These are phyloP conservation scores for Amanita rimosa DNA, from an alignment of 768 basidiomycete genomes.

Conservation along the genomic window DNA sequence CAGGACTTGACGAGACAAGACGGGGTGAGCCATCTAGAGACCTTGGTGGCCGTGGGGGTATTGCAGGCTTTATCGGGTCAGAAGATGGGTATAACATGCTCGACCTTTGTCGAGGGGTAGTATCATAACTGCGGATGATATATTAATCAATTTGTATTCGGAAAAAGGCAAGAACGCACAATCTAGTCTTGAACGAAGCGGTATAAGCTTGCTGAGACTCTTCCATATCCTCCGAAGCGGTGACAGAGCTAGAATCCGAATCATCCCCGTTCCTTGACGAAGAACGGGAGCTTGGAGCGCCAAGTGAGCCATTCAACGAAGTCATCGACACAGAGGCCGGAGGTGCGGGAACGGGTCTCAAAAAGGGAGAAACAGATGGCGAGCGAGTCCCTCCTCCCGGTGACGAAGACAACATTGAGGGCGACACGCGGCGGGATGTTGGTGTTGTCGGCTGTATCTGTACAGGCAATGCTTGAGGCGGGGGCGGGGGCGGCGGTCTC, in stretches of 20 bases:
- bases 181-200: slow-evolving; percentile 30
- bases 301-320: not conserved
- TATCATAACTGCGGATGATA: slow-evolving; percentile 2
- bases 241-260: not conserved
- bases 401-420: not conserved
- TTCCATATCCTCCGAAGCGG: not conserved
- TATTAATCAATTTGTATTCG: not conserved
- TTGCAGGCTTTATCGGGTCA: slow-evolving; percentile 12
- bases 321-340: slow-evolving; percentile 8
- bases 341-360: slow-evolving; percentile 38
- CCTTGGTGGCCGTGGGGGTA: slow-evolving; percentile 15
- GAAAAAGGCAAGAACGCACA: slow-evolving; percentile 29
- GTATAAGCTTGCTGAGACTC: slow-evolving; percentile 14
- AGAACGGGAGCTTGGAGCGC: not conserved
- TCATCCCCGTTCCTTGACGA: not conserved
- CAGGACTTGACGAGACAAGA: slow-evolving; percentile 3
- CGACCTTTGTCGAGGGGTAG: slow-evolving; percentile 7
- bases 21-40: slow-evolving; percentile 6
- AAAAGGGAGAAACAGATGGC: slow-evolving; percentile 37
- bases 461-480: not conserved
- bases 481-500: slow-evolving; percentile 9
- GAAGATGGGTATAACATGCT: slow-evolving; percentile 8
- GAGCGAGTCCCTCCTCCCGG: slow-evolving; percentile 1
- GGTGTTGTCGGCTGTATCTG: not conserved
- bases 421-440: not conserved